Evolutionary conservation across 805 yeast species (phyloP).

Genomic region (Schwanniomyces occidentalis): DNA sequence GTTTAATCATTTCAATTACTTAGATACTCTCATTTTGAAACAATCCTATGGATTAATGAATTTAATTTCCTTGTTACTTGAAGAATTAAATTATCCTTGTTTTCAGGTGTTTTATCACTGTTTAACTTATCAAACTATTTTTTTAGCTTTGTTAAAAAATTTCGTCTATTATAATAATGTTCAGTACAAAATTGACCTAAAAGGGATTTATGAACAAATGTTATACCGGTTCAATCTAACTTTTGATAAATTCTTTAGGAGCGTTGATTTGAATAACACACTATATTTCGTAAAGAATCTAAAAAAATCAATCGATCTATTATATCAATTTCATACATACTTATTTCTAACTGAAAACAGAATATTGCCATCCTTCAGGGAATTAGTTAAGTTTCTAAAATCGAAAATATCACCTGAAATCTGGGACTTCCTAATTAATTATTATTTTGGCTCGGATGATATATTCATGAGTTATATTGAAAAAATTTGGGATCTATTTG

Average conservation of each 20-base stretch:
- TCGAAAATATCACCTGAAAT: neutral
- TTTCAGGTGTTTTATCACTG: conserved; percentile 17
- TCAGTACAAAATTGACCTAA: conserved; percentile 14
- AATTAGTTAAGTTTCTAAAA: conserved; percentile 7
- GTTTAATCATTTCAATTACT: conserved; percentile 22
- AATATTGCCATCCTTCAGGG: too few relatives aligned
- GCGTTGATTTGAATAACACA: too few relatives aligned
- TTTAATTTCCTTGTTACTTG: neutral
- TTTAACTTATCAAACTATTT: conserved; percentile 19
- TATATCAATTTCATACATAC: too few relatives aligned
- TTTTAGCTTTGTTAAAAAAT: conserved; percentile 17
- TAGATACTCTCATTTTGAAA: conserved; percentile 13
- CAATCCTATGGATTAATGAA: neutral
- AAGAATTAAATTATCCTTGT: conserved; percentile 5
- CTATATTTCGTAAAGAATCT: too few relatives aligned
- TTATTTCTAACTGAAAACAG: too few relatives aligned
- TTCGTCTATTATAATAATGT: conserved; percentile 5
- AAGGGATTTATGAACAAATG: conserved; percentile 9
- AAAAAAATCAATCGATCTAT: too few relatives aligned
- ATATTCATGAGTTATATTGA: conserved; percentile 20
- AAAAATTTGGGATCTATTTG: conserved; percentile 24
- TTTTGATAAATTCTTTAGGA: conserved; percentile 13
- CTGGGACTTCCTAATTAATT: conserved; percentile 18
- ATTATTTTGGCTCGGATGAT: conserved; percentile 27
- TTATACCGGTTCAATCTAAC: conserved; percentile 14